A percentile compares a stretch with the other conserved stretches of the same genome.
Evolutionary conservation across 257 asterid genomes (phyloP).

Genomic region (Cynanchum wilfordii): DNA sequence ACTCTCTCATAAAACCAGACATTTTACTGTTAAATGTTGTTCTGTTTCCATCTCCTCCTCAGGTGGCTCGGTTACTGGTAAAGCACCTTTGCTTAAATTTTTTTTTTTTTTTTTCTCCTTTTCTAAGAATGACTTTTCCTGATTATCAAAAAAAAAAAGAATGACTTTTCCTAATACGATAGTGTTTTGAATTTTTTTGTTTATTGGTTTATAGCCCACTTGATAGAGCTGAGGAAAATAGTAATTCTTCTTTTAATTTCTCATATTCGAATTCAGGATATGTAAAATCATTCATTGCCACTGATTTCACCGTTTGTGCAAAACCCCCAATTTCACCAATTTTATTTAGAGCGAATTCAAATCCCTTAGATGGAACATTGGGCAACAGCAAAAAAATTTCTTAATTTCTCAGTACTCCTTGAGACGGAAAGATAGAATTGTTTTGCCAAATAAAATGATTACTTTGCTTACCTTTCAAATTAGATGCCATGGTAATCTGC

Average conservation of each 20-base stretch:
- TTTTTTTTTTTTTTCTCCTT: not conserved
- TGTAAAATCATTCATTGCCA: not conserved
- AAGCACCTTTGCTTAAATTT: not conserved
- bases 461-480: not conserved
- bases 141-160: too few species aligned
- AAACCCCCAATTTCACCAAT: slow-evolving; percentile 9
- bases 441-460: not conserved
- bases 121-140: too few species aligned
- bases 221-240: not conserved
- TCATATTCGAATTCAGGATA: not conserved
- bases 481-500: not conserved
- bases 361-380: slow-evolving; percentile 6
- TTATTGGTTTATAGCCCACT: not conserved
- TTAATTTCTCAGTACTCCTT: not conserved
- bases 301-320: not conserved
- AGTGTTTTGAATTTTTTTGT: too few species aligned
- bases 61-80: slow-evolving; percentile 18
- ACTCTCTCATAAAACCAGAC: not conserved
- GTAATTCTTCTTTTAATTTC: not conserved
- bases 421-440: not conserved
- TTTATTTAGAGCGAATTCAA: slow-evolving; percentile 9
- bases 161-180: too few species aligned
- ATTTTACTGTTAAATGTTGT: slow-evolving; percentile 24
- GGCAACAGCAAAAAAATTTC: not conserved
- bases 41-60: slow-evolving; percentile 21